Evolutionary conservation across 495 filamentous ascomycete genomes (phyloP).

Genomic region (Echria macrotheca): DNA sequence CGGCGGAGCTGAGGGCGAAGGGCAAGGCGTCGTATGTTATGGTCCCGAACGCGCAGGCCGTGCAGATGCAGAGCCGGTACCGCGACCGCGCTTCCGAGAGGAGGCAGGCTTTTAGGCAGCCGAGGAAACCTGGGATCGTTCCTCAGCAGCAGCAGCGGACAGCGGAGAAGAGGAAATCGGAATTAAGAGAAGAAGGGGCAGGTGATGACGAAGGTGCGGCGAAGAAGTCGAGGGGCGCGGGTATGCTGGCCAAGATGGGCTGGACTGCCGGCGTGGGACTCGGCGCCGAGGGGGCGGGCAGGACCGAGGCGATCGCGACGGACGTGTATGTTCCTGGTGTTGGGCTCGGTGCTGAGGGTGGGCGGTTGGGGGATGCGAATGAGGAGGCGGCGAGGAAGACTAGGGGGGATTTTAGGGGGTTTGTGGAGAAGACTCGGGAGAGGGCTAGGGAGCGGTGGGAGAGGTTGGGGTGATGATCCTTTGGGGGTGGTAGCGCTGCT

Average conservation of each 20-base stretch:
- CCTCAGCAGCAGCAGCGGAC: too few species aligned
- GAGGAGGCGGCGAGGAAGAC: conserved; percentile 75
- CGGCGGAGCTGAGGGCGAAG: conserved; percentile 53
- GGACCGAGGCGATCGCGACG: conserved; percentile 69
- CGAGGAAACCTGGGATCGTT: conserved; percentile 49
- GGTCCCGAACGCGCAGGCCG: conserved; percentile 31
- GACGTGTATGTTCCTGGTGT: conserved; percentile 79
- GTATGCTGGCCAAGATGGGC: conserved; percentile 85
- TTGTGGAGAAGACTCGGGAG: conserved; percentile 72
- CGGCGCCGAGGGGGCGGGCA: conserved; percentile 72
- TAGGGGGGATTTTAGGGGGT: conserved; percentile 62
- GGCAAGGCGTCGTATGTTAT: conserved; percentile 49
- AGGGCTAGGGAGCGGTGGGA: conserved; percentile 76
- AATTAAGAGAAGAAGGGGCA: conserved; percentile 26
- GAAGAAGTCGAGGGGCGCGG: conserved; percentile 72
- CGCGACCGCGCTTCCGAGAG: conserved; percentile 81
- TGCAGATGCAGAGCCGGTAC: conserved; percentile 50
- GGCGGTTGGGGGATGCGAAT: conserved; percentile 76
- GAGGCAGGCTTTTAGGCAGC: conserved; percentile 66
- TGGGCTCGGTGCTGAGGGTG: conserved; percentile 76
- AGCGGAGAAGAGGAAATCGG: not conserved
- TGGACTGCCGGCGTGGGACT: conserved; percentile 77
- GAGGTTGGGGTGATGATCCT: conserved; percentile 47
- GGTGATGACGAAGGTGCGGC: conserved; percentile 15
- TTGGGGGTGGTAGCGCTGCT: too few species aligned